A percentile compares a stretch with the other conserved stretches of the same genome.
phyloP scores from a whole-genome alignment of 805 yeast species.

The Pichia kluyveri region DNA sequence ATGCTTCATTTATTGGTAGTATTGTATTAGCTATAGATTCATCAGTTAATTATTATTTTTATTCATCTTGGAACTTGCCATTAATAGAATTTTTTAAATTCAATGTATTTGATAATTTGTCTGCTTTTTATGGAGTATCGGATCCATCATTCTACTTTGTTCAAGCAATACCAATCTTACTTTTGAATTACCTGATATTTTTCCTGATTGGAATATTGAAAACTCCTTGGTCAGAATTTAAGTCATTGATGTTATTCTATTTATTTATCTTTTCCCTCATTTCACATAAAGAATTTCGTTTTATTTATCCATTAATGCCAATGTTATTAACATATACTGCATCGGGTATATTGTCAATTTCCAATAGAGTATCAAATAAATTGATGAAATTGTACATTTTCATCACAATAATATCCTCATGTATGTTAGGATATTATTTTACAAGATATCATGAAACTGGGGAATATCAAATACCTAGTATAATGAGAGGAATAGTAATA shows the following conservation, averaged over 20 bases:
- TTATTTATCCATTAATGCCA: slow-evolving; percentile 81
- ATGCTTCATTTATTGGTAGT: slow-evolving; percentile 5
- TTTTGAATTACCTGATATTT: slow-evolving; percentile 60
- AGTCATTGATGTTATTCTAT: slow-evolving; percentile 29
- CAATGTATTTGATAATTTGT: slow-evolving; percentile 63
- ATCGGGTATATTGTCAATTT: slow-evolving; percentile 21
- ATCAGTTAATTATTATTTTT: slow-evolving; percentile 51
- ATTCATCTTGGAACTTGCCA: slow-evolving; percentile 51
- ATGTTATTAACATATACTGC: slow-evolving; percentile 48
- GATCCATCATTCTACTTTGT: slow-evolving; percentile 77
- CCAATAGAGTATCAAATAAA: slow-evolving; percentile 2
- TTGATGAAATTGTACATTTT: slow-evolving; percentile 6
- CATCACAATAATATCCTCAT: slow-evolving; percentile 9
- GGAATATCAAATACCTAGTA: slow-evolving; percentile 35
- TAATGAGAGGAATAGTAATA: neutral
- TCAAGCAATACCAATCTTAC: slow-evolving; percentile 75
- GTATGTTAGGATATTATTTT: slow-evolving; percentile 26
- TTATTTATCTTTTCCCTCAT: slow-evolving; percentile 52
- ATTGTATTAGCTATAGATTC: slow-evolving; percentile 30
- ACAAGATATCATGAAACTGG: slow-evolving; percentile 80
- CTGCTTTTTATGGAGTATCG: slow-evolving; percentile 77
- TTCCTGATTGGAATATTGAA: slow-evolving; percentile 34
- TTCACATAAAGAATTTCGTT: slow-evolving; percentile 85
- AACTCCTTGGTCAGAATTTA: slow-evolving; percentile 16
- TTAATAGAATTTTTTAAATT: slow-evolving; percentile 62